Base-by-base conservation (phyloP, 192 early-diverging fungal species). In the Nowakowskiella sp. region DNA sequence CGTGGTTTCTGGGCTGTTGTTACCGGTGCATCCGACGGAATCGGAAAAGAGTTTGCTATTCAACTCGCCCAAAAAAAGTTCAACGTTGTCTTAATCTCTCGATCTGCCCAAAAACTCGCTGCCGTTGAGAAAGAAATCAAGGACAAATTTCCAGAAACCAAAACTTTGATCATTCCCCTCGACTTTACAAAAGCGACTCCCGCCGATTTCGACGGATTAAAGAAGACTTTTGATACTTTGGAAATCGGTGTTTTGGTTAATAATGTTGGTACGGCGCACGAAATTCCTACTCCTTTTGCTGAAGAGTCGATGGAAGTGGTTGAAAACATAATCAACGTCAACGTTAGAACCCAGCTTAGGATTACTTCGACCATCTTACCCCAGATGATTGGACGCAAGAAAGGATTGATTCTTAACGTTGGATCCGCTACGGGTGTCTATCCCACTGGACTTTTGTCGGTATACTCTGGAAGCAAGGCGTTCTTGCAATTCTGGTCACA, bases 11-110 rank as follows among this genome's bases (percentile, higher is more conserved):
- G 83, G 83, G 85, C 83, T 31, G 85, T 96, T 42, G 80, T 98
- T 26, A 98, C 95, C 29, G 95, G 95, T 45, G 91, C 90, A 27
- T 91, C 92, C 10, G 95, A 94, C 65, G 95, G 93, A 47, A 89
- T 98, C 66, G 95, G 95, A 27, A 88, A 84, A 53, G 90, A 94
- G 66, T 90, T 92, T 53, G 91, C 92, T n/a, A 58, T 81, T 39
- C 90, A 98, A 68, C 72, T 98, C 28, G 90, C 90, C 28, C 71
- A 80, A 46, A 81, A 80, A 19, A 79, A 80, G 59, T 82, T 91
- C 76, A 94, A 94, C 58, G 42, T 95, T 25, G 57, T 93, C 27
- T 64, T 98, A 31, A 68, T 94, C 29, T 85, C 89, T 42, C 85
- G 95, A 46, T 89, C 84, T 33, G 61, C 66, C 52, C 72, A 74